These are phyloP conservation scores for Zygnema cylindricum DNA, from an alignment of 139 green algal species.

Conservation along the genomic window DNA sequence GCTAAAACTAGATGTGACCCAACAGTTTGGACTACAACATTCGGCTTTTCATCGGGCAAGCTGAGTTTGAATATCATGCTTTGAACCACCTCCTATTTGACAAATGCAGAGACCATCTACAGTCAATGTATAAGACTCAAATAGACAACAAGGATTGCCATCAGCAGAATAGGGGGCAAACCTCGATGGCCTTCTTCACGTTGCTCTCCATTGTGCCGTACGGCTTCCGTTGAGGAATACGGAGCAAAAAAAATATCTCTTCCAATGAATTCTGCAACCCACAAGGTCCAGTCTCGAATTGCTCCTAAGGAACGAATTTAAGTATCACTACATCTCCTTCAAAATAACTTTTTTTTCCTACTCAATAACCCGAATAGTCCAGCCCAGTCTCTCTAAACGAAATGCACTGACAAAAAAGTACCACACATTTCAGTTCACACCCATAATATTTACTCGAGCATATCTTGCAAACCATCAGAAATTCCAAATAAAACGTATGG, in stretches of 20 bases:
- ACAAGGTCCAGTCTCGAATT: no score
- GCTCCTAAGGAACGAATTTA: no score
- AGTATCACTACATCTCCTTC: no score
- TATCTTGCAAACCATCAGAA: no score
- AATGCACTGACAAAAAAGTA: no score
- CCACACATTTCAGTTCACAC: not conserved
- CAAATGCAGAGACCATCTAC: not conserved
- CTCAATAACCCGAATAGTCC: no score
- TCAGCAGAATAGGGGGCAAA: not conserved
- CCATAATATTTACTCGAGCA: not conserved
- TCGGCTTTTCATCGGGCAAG: no score
- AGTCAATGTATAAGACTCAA: not conserved
- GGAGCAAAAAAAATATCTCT: slow-evolving; percentile 62
- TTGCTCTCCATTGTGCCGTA: slow-evolving; percentile 61
- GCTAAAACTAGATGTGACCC: no score
- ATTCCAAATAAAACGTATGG: not conserved
- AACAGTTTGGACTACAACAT: no score
- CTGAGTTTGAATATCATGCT: not conserved
- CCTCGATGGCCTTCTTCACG: slow-evolving; percentile 48
- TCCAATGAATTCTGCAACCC: slow-evolving; percentile 59
- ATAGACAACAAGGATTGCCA: not conserved
- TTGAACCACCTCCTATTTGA: no score
- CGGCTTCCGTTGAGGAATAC: slow-evolving; percentile 68
- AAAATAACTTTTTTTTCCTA: no score
- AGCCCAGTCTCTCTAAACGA: no score